A percentile compares a stretch with the other conserved stretches of the same genome.
Conservation (phyloP, 371 early-diverging fungal genomes). For the Dichotomocladium elegans region DNA sequence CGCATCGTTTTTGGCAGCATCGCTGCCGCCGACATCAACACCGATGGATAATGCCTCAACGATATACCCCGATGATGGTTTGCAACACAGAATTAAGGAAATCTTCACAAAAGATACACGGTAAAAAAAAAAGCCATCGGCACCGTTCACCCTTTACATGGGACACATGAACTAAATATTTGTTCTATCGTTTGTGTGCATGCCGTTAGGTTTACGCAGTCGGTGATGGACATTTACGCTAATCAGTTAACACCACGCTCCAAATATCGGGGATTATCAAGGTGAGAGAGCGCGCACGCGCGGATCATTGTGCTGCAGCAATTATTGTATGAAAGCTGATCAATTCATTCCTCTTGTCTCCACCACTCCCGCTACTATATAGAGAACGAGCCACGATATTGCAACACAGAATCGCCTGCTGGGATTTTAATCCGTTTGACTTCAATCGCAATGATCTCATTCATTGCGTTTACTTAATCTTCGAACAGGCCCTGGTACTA, state of each 20-base stretch:
- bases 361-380: background rate
- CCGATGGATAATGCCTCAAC: conserved; percentile 2
- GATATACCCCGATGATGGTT: conserved; percentile 10
- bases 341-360: no score
- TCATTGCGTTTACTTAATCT: conserved; percentile 60
- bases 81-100: conserved; percentile 22
- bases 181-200: background rate
- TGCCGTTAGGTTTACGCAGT: conserved; percentile 10
- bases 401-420: conserved; percentile 49
- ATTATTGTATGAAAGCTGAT: no score
- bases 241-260: background rate
- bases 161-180: background rate
- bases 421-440: conserved; percentile 69
- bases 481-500: conserved; percentile 57
- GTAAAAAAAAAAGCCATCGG: conserved; percentile 4
- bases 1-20: conserved; percentile 4
- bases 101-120: conserved; percentile 20
- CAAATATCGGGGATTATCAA: conserved; percentile 7
- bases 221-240: conserved; percentile 15
- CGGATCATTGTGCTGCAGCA: background rate
- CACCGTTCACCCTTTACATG: no score
- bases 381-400: conserved; percentile 35
- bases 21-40: background rate
- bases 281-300: conserved; percentile 5
- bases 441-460: conserved; percentile 59